Conservation (phyloP, 371 early-diverging fungal genomes). For the Massospora cicadina region DNA sequence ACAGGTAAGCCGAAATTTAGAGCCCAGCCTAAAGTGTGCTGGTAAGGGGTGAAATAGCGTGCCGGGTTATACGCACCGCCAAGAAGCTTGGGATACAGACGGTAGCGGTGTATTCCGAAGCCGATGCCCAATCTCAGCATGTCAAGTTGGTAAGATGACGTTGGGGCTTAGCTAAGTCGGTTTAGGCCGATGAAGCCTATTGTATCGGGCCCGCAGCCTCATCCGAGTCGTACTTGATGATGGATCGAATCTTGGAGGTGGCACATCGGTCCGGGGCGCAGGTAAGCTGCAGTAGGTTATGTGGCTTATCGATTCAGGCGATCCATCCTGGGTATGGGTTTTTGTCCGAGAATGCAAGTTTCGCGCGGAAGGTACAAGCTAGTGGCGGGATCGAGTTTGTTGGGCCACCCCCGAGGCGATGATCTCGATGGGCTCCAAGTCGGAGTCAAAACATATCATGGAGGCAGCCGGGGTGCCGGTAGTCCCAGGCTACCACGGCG, state of each 20-base stretch:
- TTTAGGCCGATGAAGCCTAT: constrained; percentile 83
- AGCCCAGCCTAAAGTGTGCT: background rate
- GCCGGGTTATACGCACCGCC: constrained; percentile 71
- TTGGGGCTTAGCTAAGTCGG: background rate
- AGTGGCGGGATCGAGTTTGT: constrained; percentile 49
- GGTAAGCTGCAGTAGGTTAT: constrained; percentile 18
- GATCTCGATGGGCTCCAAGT: constrained; percentile 88
- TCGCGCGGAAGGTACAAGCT: constrained; percentile 35
- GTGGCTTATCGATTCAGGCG: constrained; percentile 26
- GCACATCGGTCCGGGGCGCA: constrained; percentile 68
- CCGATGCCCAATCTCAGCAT: constrained; percentile 69
- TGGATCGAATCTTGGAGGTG: constrained; percentile 67
- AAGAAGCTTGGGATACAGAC: constrained; percentile 84
- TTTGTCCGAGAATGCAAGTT: constrained; percentile 86
- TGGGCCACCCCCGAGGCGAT: constrained; percentile 87
- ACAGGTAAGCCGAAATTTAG: constrained; percentile 29
- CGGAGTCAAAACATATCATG: constrained; percentile 85
- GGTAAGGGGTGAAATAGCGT: constrained; percentile 69
- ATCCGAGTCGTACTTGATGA: constrained; percentile 66
- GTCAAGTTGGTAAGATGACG: constrained; percentile 39
- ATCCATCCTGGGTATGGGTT: constrained; percentile 94
- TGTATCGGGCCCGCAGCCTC: constrained; percentile 77
- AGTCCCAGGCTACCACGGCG: constrained; percentile 90
- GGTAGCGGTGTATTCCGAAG: constrained; percentile 88
- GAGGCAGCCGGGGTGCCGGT: constrained; percentile 71